Conservation (phyloP, 1,284 basidiomycete species). For the Boletellus sp. region DNA sequence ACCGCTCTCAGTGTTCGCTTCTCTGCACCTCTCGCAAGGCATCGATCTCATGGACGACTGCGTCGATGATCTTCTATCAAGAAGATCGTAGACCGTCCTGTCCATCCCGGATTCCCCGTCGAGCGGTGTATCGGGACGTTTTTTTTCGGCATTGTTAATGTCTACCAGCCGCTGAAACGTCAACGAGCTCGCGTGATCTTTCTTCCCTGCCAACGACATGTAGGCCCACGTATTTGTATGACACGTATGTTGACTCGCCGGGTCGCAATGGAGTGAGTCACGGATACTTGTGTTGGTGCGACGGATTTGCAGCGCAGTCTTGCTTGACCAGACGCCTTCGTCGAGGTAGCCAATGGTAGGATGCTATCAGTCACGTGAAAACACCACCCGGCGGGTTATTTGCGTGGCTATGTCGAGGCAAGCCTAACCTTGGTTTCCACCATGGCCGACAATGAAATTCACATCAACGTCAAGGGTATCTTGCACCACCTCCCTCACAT, state of each 20-base stretch:
- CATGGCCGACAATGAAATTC: constrained; percentile 63
- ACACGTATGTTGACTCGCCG: no score
- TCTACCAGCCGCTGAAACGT: constrained; percentile 64
- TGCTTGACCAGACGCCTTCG: no score
- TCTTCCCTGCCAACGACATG: no score
- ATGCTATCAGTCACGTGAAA: no score
- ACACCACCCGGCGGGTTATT: no score
- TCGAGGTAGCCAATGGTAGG: no score
- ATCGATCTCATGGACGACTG: constrained; percentile 72
- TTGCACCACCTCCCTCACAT: background rate
- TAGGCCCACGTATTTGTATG: no score
- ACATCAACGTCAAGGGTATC: constrained; percentile 73
- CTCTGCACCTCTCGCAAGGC: constrained; percentile 75
- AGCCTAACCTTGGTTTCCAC: constrained; percentile 13
- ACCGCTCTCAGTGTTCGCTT: constrained; percentile 65
- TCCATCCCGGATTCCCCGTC: constrained; percentile 86
- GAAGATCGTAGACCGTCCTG: constrained; percentile 65
- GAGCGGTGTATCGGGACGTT: constrained; percentile 63
- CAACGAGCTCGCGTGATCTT: constrained; percentile 55
- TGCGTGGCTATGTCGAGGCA: no score
- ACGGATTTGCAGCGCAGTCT: no score
- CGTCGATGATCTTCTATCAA: constrained; percentile 39
- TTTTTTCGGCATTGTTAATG: constrained; percentile 45
- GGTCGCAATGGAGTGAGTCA: no score
- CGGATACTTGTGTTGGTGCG: no score